A percentile compares a stretch with the other conserved stretches of the same genome.
phyloP scores from a whole-genome alignment of 768 basidiomycete species.

The Lentinula sp. region DNA sequence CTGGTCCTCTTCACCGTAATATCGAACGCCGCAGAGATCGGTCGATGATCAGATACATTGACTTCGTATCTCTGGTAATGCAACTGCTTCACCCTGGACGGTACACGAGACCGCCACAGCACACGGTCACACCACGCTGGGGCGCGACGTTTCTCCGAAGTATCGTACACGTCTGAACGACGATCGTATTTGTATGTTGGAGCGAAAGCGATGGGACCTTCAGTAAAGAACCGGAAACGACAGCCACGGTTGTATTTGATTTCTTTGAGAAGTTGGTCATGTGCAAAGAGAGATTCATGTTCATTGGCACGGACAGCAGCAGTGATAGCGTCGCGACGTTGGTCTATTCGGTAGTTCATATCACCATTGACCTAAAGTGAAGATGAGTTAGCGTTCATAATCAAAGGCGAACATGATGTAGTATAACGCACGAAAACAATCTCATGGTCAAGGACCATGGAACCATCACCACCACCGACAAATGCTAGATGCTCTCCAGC shows the following conservation, averaged over 20 bases:
- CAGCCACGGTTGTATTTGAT: constrained; percentile 85
- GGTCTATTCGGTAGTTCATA: constrained; percentile 96
- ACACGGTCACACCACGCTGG: constrained; percentile 98
- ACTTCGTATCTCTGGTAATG: constrained; percentile 81
- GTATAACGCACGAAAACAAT: constrained; percentile 69
- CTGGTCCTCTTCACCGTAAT: constrained; percentile 71
- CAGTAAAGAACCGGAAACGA: constrained; percentile 76
- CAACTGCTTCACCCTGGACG: constrained; percentile 53
- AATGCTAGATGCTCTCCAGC: constrained; percentile 59
- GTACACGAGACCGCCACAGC: constrained; percentile 61
- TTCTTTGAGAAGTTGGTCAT: constrained; percentile 90
- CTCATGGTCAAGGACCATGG: constrained; percentile 93
- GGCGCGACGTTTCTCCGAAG: constrained; percentile 79
- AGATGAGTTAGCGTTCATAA: background rate
- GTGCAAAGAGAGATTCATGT: constrained; percentile 49
- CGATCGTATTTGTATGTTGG: constrained; percentile 97
- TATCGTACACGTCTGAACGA: constrained; percentile 71
- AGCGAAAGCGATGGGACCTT: constrained; percentile 75
- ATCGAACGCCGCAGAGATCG: constrained; percentile 75
- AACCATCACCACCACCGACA: constrained; percentile 87
- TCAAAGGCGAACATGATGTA: background rate
- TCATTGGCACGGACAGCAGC: constrained; percentile 65
- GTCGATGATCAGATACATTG: constrained; percentile 87
- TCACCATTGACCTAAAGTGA: constrained; percentile 74
- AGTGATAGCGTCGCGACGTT: constrained; percentile 78